These are phyloP conservation scores for Leccinum disarticulatum DNA, from an alignment of 768 basidiomycete species.

Conservation along the genomic window DNA sequence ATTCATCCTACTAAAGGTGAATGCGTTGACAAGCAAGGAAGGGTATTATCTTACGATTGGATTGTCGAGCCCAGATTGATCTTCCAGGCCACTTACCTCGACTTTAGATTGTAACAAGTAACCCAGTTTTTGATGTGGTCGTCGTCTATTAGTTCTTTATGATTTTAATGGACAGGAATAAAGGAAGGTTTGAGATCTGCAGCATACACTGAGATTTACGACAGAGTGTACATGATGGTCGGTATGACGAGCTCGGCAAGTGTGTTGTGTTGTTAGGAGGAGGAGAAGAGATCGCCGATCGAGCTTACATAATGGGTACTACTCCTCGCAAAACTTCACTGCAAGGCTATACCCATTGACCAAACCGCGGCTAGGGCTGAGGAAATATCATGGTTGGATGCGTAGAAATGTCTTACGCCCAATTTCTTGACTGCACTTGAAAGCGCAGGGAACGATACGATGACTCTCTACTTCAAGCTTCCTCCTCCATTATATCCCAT, in stretches of 20 bases:
- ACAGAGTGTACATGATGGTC: slow-evolving; percentile 45
- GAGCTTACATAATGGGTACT: no score
- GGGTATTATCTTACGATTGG: slow-evolving; percentile 32
- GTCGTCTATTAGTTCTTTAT: slow-evolving; percentile 35
- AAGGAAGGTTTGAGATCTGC: background rate
- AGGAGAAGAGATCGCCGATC: slow-evolving; percentile 49
- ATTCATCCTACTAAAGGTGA: slow-evolving; percentile 46
- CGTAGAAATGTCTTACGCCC: slow-evolving; percentile 37
- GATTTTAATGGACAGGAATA: slow-evolving; percentile 15
- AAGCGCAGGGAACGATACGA: slow-evolving; percentile 86
- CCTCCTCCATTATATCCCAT: slow-evolving; percentile 79
- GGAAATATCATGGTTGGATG: slow-evolving; percentile 84
- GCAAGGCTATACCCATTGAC: slow-evolving; percentile 2
- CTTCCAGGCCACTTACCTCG: slow-evolving; percentile 50
- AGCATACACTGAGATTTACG: slow-evolving; percentile 44
- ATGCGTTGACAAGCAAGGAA: background rate
- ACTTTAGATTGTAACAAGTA: slow-evolving; percentile 48
- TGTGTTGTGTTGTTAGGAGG: slow-evolving; percentile 42
- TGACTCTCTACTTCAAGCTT: slow-evolving; percentile 75
- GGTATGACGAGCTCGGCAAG: slow-evolving; percentile 56
- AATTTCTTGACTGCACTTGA: slow-evolving; percentile 39
- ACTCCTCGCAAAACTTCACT: slow-evolving; percentile 47
- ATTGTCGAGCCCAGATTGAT: slow-evolving; percentile 35
- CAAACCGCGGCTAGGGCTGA: slow-evolving; percentile 51
- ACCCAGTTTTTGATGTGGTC: slow-evolving; percentile 49